Evolutionary conservation across 2,329 filamentous ascomycete species (phyloP).

Genomic region (Fusarium verticillioides): DNA sequence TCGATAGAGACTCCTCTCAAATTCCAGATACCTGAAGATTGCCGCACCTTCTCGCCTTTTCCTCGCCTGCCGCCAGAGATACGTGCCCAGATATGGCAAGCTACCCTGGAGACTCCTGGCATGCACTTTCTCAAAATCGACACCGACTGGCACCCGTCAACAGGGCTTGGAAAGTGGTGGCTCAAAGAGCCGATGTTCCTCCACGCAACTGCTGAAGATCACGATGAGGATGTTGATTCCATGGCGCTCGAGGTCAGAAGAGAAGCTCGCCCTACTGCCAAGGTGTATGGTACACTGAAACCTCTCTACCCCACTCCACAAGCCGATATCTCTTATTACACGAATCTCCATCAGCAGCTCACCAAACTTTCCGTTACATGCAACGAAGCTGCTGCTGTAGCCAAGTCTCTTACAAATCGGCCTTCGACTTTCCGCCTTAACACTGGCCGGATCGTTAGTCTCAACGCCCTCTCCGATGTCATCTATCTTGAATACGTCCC

Average conservation of each 20-base stretch:
- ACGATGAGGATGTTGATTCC: conserved; percentile 34
- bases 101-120: conserved; percentile 47
- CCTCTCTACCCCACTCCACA: conserved; percentile 44
- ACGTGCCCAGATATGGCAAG: conserved; percentile 51
- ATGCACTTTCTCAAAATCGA: conserved; percentile 51
- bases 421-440: conserved; percentile 41
- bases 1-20: conserved; percentile 34
- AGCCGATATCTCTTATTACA: conserved; percentile 50
- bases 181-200: conserved; percentile 1
- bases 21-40: conserved; percentile 48
- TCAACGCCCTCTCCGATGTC: conserved; percentile 47
- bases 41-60: conserved; percentile 48
- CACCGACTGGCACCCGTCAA: conserved; percentile 21
- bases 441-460: conserved; percentile 45
- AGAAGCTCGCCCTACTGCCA: conserved; percentile 34
- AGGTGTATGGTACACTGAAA: conserved; percentile 34
- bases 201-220: conserved; percentile 8
- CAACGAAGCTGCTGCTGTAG: conserved; percentile 41
- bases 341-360: conserved; percentile 45
- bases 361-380: conserved; percentile 44
- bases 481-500: conserved; percentile 52
- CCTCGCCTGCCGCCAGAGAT: conserved; percentile 50
- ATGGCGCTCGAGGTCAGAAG: conserved; percentile 39
- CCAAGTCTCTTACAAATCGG: conserved; percentile 33
- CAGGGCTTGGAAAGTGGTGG: conserved; percentile 41